Evolutionary conservation across 2,329 filamentous ascomycete species (phyloP).

Genomic region (Fusarium buharicum): DNA sequence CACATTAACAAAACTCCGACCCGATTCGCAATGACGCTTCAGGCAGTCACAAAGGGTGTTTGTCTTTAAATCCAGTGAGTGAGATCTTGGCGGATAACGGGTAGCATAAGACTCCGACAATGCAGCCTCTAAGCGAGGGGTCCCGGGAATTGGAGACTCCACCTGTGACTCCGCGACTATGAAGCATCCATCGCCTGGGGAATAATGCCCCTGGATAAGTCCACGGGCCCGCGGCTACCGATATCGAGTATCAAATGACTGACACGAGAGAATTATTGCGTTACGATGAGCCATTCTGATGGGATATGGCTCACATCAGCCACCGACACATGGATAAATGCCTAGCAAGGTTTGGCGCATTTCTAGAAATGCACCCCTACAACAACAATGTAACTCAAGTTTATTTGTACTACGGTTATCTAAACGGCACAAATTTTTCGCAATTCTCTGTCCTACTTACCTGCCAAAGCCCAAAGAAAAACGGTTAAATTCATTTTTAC

Average conservation of each 20-base stretch:
- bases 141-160: conserved; percentile 30
- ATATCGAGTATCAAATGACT: neutral
- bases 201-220: conserved; percentile 21
- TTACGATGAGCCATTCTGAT: neutral
- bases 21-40: conserved; percentile 23
- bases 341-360: neutral
- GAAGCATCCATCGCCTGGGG: neutral
- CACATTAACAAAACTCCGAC: conserved; percentile 38
- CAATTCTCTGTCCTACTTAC: neutral
- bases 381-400: neutral
- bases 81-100: conserved; percentile 35
- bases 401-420: conserved; percentile 9
- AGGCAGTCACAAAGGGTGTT: conserved; percentile 8
- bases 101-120: conserved; percentile 24
- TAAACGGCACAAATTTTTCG: conserved; percentile 9
- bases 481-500: neutral
- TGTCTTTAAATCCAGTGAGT: conserved; percentile 5
- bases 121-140: conserved; percentile 31
- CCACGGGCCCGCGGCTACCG: neutral
- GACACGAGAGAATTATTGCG: neutral
- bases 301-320: conserved; percentile 45
- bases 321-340: neutral
- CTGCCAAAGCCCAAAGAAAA: neutral
- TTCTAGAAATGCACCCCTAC: too few relatives aligned
- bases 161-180: conserved; percentile 25